Base-by-base conservation (phyloP, 2,329 filamentous ascomycete genomes). In the Pestalotiopsis sp. region DNA sequence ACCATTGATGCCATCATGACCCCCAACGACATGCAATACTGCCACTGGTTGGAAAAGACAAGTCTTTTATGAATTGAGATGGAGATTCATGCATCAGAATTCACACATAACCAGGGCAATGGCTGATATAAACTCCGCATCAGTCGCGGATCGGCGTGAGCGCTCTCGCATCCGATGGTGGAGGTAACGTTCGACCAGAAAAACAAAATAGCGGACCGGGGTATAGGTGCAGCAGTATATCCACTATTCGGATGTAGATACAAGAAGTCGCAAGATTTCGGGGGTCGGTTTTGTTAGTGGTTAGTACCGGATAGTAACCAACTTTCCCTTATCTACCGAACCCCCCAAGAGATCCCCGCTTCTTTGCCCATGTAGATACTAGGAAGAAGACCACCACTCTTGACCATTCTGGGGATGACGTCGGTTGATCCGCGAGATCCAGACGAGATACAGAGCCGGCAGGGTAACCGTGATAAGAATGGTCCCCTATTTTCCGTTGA, bases 311-410 rank as follows among this genome's bases (percentile, higher is more conserved):
- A 9, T 31, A 31, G 27, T 31, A 31, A 31, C 27, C 27, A 52
- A 52, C 45, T 9, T 52, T n/a, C 17, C 17, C 31, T 61, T 61
- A 61, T 61, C 59, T 61, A 61, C 59, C 59, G 59, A 59, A 61
- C 25, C 59, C 36, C 56, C 56, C n/a, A n/a, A 58, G 17, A 20
- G 12, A 61, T 61, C 59, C 59, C 59, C 59, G 59, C 59, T 61
- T 36, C 36, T 36, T 36, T 61, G 27, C 59, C 25, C 14, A 52
- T n/a, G 17, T n/a, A 52, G 17, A n/a, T 12, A n/a, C 45, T n/a
- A 52, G 45, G n/a, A 61, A 38, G 41, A 36, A 36, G 12, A n/a
- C 59, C 59, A 61, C 31, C 31, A 61, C 59, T 61, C 59, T 61
- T 61, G 59, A 61, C 59, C 59, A n/a, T 36, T 61, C 31, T 38